Percentiles rank a stretch among this genome's conserved stretches.
Conservation (phyloP, 2,329 filamentous ascomycete species). For the Aspergillus fructus region DNA sequence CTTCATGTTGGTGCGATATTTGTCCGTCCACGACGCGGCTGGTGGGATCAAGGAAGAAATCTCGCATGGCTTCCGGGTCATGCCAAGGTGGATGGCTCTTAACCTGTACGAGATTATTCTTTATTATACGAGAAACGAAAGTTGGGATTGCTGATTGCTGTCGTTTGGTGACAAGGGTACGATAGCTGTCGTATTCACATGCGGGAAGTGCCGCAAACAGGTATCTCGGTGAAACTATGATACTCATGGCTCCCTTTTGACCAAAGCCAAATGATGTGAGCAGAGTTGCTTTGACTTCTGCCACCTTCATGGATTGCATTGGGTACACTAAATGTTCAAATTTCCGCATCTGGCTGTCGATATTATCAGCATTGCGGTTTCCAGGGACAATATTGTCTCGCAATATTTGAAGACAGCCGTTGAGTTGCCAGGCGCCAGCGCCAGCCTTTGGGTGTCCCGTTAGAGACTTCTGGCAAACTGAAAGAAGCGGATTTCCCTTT, state of each 20-base stretch:
- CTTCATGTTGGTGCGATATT: not conserved
- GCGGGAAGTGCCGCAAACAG: conserved; percentile 31
- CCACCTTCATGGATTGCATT: conserved; percentile 19
- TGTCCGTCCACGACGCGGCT: conserved; percentile 11
- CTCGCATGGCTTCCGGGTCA: conserved; percentile 8
- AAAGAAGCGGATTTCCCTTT: conserved; percentile 85
- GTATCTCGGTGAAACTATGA: conserved; percentile 38
- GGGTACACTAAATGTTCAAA: conserved; percentile 38
- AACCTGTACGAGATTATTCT: conserved; percentile 16
- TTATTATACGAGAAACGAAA: conserved; percentile 16
- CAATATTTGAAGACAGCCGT: conserved; percentile 90
- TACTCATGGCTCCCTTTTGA: conserved; percentile 43
- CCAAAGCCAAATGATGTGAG: conserved; percentile 48
- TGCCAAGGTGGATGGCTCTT: conserved; percentile 18
- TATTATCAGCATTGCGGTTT: conserved; percentile 94
- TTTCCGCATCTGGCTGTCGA: conserved; percentile 56
- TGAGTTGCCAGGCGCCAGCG: conserved; percentile 98
- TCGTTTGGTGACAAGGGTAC: conserved; percentile 5
- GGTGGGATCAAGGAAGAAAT: conserved; percentile 16
- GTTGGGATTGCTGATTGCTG: conserved; percentile 9
- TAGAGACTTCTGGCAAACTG: conserved; percentile 97
- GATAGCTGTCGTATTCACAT: conserved; percentile 14
- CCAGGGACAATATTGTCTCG: conserved; percentile 89
- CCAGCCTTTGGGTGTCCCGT: conserved; percentile 98
- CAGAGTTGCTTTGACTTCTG: conserved; percentile 36